Evolutionary conservation across 306 rosid genomes (phyloP).

Genomic region (Cicer chorassanicum): DNA sequence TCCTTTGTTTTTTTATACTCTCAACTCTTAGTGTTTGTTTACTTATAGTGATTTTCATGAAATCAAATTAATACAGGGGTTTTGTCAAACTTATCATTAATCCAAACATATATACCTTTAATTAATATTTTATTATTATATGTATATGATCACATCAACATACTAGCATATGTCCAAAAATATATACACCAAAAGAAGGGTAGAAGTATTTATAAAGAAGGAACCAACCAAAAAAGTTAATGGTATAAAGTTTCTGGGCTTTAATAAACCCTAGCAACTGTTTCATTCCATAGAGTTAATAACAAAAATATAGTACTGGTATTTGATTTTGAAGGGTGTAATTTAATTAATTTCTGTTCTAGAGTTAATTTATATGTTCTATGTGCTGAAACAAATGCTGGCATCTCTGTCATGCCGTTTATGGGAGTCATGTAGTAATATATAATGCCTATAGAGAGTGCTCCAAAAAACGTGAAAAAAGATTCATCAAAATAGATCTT

Average conservation of each 20-base stretch:
- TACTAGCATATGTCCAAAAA: too few relatives aligned
- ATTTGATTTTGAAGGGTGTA: slow-evolving; percentile 14
- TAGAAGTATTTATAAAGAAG: too few relatives aligned
- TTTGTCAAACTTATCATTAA: too few relatives aligned
- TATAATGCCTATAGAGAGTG: slow-evolving; percentile 47
- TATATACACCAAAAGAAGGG: too few relatives aligned
- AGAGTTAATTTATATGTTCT: slow-evolving; percentile 55
- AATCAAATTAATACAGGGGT: too few relatives aligned
- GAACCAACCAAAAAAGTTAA: neutral
- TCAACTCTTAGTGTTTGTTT: neutral
- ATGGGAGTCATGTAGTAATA: slow-evolving; percentile 47
- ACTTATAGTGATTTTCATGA: too few relatives aligned
- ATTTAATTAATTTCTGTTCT: slow-evolving; percentile 50
- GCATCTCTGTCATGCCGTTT: slow-evolving; percentile 61
- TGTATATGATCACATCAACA: too few relatives aligned
- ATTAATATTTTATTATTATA: too few relatives aligned
- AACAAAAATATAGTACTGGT: neutral
- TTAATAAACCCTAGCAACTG: slow-evolving; percentile 52
- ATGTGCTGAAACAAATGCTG: slow-evolving; percentile 70
- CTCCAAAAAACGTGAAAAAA: slow-evolving; percentile 48
- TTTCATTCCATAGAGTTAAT: slow-evolving; percentile 32
- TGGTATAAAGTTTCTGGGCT: slow-evolving; percentile 1
- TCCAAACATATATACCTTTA: too few relatives aligned
- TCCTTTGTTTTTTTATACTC: neutral
- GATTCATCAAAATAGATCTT: slow-evolving; percentile 33